phyloP scores from a whole-genome alignment of 257 asterid genomes.

The Gynochthodes officinalis region DNA sequence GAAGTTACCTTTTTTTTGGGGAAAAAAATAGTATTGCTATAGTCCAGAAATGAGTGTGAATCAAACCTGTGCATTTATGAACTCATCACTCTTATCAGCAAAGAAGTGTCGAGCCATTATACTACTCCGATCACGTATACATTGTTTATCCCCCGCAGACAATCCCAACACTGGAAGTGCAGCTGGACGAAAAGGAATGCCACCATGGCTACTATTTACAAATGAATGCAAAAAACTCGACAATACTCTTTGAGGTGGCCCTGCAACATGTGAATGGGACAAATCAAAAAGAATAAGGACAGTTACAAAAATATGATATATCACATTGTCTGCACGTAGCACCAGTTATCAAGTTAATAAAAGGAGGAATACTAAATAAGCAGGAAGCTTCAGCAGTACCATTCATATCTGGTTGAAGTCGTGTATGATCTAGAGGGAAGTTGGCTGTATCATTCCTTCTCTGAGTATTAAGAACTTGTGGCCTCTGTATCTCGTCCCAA shows the following conservation, averaged over 20 bases:
- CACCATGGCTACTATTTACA: constrained; percentile 77
- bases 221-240: constrained; percentile 92
- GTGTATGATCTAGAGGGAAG: constrained; percentile 56
- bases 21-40: neutral
- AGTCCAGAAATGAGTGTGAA: constrained; percentile 14
- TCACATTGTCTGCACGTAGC: neutral
- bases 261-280: constrained; percentile 38
- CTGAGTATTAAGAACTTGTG: constrained; percentile 53
- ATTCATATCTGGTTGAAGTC: constrained; percentile 54
- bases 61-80: constrained; percentile 81
- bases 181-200: constrained; percentile 72
- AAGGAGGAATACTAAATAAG: neutral
- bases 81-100: constrained; percentile 92
- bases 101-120: constrained; percentile 98
- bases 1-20: too few species aligned
- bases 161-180: constrained; percentile 88
- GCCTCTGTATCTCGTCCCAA: constrained; percentile 90
- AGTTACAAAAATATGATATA: neutral
- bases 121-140: constrained; percentile 98
- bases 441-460: constrained; percentile 47
- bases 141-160: constrained; percentile 90
- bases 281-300: neutral
- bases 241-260: constrained; percentile 96
- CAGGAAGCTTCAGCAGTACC: constrained; percentile 44
- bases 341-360: neutral